A percentile compares a stretch with the other conserved stretches of the same genome.
Evolutionary conservation across 257 asterid genomes (phyloP).

Genomic region (Penstemon barbatus): DNA sequence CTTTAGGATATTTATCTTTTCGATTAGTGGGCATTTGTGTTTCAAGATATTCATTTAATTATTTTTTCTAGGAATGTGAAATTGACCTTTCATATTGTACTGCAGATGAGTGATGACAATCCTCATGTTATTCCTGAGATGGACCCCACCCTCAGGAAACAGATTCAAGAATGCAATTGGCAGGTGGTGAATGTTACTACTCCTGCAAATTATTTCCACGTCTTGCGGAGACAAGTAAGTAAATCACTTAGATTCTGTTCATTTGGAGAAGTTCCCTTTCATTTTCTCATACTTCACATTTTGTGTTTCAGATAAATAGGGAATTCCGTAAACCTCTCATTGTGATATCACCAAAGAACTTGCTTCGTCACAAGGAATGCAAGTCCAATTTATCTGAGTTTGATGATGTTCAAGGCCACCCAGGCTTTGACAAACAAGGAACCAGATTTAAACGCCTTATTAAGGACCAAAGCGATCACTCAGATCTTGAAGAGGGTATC

Average conservation of each 20-base stretch:
- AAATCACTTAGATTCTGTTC: slow-evolving; percentile 5
- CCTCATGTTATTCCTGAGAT: slow-evolving; percentile 93
- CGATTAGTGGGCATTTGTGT: background rate
- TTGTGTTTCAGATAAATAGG: slow-evolving; percentile 68
- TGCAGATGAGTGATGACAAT: slow-evolving; percentile 97
- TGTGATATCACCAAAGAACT: slow-evolving; percentile 93
- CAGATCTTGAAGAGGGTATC: slow-evolving; percentile 84
- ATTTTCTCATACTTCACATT: slow-evolving; percentile 29
- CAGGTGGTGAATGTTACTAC: slow-evolving; percentile 99
- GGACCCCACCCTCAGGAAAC: slow-evolving; percentile 87
- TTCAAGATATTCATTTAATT: slow-evolving; percentile 12
- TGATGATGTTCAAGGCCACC: slow-evolving; percentile 94
- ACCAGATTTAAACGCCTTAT: slow-evolving; percentile 95
- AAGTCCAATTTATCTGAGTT: slow-evolving; percentile 86
- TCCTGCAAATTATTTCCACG: slow-evolving; percentile 97
- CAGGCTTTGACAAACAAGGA: slow-evolving; percentile 96
- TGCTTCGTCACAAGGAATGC: slow-evolving; percentile 93
- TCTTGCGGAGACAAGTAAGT: slow-evolving; percentile 95
- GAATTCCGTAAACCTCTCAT: slow-evolving; percentile 94
- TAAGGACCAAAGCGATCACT: slow-evolving; percentile 78
- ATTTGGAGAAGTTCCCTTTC: background rate
- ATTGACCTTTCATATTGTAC: slow-evolving; percentile 26
- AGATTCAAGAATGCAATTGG: slow-evolving; percentile 97
- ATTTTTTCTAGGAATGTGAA: background rate
- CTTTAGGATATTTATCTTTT: background rate